These are phyloP conservation scores for Ascocoryne sarcoides DNA, from an alignment of 2,329 filamentous ascomycete species.

Conservation along the genomic window DNA sequence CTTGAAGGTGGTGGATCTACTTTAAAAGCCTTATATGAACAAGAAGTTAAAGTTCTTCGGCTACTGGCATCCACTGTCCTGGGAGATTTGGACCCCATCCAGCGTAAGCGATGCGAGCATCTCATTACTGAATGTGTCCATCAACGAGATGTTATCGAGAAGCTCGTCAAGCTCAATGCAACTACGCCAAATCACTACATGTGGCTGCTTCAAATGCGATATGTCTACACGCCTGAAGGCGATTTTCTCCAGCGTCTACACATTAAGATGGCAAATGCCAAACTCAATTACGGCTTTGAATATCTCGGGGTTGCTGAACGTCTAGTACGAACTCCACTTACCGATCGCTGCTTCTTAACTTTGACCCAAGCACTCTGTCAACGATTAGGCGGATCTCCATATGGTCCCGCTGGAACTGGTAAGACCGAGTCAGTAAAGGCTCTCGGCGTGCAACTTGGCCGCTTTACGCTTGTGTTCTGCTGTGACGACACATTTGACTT, in stretches of 20 bases:
- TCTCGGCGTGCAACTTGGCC: constrained; percentile 87
- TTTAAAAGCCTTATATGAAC: constrained; percentile 64
- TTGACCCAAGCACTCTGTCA: constrained; percentile 94
- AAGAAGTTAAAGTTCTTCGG: constrained; percentile 76
- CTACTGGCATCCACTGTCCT: constrained; percentile 83
- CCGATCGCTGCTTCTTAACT: constrained; percentile 96
- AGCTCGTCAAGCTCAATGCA: constrained; percentile 68
- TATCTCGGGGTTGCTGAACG: constrained; percentile 95
- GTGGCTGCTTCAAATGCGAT: constrained; percentile 96
- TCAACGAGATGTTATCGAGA: constrained; percentile 88
- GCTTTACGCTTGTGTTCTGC: constrained; percentile 98
- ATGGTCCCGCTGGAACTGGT: constrained; percentile 93
- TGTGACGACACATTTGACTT: constrained; percentile 99
- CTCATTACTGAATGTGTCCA: constrained; percentile 98
- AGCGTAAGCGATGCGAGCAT: constrained; percentile 95
- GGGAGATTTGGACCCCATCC: constrained; percentile 76
- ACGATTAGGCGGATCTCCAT: constrained; percentile 89
- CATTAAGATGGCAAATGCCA: constrained; percentile 95
- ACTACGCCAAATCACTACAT: constrained; percentile 71
- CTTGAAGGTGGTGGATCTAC: constrained; percentile 62
- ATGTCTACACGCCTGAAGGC: constrained; percentile 76
- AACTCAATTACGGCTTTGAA: constrained; percentile 93
- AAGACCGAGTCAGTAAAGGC: constrained; percentile 99
- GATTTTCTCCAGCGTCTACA: constrained; percentile 74
- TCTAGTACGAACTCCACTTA: constrained; percentile 91